phyloP scores from a whole-genome alignment of 768 basidiomycete species.

The Trichaptum fuscoviolaceum region DNA sequence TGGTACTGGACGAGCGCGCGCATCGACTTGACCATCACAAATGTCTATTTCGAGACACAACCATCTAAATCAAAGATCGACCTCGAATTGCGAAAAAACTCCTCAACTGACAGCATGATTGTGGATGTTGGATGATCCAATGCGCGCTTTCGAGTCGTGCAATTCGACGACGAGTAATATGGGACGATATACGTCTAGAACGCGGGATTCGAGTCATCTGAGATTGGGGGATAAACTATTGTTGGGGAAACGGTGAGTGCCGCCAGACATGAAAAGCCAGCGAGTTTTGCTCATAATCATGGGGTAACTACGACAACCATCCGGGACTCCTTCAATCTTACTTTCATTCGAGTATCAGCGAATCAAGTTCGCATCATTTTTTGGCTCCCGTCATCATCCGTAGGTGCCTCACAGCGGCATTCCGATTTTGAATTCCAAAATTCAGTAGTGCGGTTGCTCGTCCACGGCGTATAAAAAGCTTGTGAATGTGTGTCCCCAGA shows the following conservation, averaged over 20 bases:
- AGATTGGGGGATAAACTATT: conserved; percentile 1
- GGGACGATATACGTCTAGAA: neutral
- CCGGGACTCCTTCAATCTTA: neutral
- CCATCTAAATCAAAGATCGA: conserved; percentile 1
- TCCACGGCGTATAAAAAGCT: neutral
- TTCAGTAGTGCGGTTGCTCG: neutral
- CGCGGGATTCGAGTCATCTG: neutral
- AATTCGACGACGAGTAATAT: neutral
- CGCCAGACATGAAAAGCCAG: neutral
- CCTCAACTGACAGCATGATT: neutral
- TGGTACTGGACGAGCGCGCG: neutral
- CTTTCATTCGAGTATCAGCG: neutral
- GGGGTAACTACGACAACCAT: neutral
- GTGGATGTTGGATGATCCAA: neutral
- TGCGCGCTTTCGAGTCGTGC: neutral
- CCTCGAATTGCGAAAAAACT: neutral
- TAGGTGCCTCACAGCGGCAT: neutral
- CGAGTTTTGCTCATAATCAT: neutral
- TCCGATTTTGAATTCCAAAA: neutral
- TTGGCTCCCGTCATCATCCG: neutral
- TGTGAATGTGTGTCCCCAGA: conserved; percentile 1
- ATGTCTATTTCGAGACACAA: neutral
- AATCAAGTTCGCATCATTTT: conserved; percentile 1
- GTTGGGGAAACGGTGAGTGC: neutral
- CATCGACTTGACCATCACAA: neutral